Base-by-base conservation (phyloP, 139 green algal species). In the Chlamydomonas eustigma region DNA sequence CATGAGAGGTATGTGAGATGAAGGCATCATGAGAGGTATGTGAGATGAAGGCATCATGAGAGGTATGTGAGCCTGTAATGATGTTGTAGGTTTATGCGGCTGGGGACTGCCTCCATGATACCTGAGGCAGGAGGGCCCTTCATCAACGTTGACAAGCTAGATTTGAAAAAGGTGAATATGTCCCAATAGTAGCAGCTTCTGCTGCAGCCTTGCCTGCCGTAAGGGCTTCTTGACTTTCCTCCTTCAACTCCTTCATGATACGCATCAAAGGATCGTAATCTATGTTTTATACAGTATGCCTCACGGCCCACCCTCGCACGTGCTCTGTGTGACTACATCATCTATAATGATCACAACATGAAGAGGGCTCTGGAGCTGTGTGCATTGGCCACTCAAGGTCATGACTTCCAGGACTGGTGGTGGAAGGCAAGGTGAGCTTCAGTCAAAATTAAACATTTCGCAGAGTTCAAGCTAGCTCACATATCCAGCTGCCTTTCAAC, bases 331-430 rank as follows among this genome's bases (percentile, higher is more conserved):
- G 90, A 96, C 80, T 96, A 94, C 88, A 89, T 94, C 71, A 75
- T 94, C 6, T 93, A 96, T 76, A 78, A 89, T 64, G 91, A 96
- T 67, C 89, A 91, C 83, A 92, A 96, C 80, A 86, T 91, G 65
- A 91, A 89, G 74, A 81, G 85, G 30, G 88, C 83, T 18, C 75
- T 93, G 50, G 88, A 93, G 80, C 87, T 95, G 31, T 89, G 84
- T 51, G 81, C 85, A 0, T 69, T 87, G 31, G 88, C 86, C 39
- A 91, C 83, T 1, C 77, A 70, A 35, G 18, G 18, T 28, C 32
- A 70, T 35, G 58, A 70, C 18, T 70, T 70, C 58, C 32, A 24
- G 6, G 91, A 96, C 78, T 96, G 91, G 91, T 96, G 91, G 91
- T 96, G 91, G 91, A 91, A 93, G 79, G 83, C 86, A 38, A 81